These are phyloP conservation scores for Perilla frutescens DNA, from an alignment of 257 asterid genomes.

Conservation along the genomic window DNA sequence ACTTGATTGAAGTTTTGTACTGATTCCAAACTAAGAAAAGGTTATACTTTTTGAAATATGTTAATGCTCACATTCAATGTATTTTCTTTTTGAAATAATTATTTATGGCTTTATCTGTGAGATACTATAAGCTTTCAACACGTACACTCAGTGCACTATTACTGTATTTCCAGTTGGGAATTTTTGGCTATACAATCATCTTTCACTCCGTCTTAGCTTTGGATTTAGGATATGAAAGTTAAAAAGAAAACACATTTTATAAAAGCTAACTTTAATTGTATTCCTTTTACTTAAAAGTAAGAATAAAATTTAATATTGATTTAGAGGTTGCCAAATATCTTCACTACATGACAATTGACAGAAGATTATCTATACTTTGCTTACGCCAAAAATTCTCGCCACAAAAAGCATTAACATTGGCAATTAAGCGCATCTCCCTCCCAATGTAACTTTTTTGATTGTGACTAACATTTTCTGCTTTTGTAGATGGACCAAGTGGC, in stretches of 20 bases:
- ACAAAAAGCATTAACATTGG: too few species aligned
- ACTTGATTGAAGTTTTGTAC: background rate
- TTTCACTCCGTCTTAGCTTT: too few species aligned
- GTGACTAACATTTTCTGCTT: slow-evolving; percentile 25
- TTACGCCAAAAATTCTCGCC: background rate
- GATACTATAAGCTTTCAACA: background rate
- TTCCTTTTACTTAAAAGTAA: background rate
- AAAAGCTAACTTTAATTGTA: background rate
- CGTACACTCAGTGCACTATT: background rate
- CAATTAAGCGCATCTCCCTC: background rate
- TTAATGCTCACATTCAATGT: background rate
- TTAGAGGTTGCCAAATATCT: background rate
- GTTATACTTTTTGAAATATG: background rate
- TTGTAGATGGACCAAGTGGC: slow-evolving; percentile 46
- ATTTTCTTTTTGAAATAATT: background rate
- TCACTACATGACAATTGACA: background rate
- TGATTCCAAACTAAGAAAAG: background rate
- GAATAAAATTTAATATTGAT: background rate
- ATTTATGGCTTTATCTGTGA: background rate
- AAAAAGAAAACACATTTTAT: background rate
- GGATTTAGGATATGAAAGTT: background rate
- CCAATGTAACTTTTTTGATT: background rate
- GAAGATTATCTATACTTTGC: background rate
- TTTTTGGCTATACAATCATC: background rate
- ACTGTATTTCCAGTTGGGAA: background rate